Evolutionary conservation across 2,329 filamentous ascomycete genomes (phyloP), one percentile per base, ranked within the genome.

Genomic region (Sporothrix schenckii): DNA sequence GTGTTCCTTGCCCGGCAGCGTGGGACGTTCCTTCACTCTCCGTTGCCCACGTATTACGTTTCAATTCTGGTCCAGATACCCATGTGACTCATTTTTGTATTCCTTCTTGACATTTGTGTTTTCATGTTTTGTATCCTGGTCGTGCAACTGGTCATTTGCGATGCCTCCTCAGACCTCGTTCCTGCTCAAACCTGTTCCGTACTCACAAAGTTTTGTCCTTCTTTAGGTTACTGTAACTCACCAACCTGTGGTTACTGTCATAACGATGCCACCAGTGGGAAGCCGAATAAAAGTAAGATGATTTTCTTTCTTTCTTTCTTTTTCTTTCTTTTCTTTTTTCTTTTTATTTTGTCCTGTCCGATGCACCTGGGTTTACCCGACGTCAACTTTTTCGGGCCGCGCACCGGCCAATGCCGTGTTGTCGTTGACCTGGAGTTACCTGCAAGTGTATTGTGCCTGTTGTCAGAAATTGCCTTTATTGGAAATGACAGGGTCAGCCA

Each of bases 241-340:
- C 44, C 52, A 16, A 69, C 56, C 30, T 74, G 73, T 21, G 70
- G 72, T 4, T 74, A 74, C 27, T 74, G 73, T 53, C 66, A 72
- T 41, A 70, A 69, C 3, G 24, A 73, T 19, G 47, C n/a, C 14
- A 21, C 2, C 11, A 30, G 69, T 21, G 68, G 68, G 2, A 68
- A 24, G 19, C 66, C 68, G 5, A 54, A 66, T 14, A 71, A 73
- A 58, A 71, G 72, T 73, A 69, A 71, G 27, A 53, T 14, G n/a
- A 1, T 5, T 54, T 13, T 5, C 49, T 13, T 49, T 27, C 5
- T 63, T 14, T 24, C 49, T 3, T 21, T 39, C 11, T 19, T 7
- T 3, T 9, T 7, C 39, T 1, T 11, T 41, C 7, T 3, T 60
- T 13, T 11, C 34, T 61, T 24, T 39, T 61, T 24, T 39, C 13